These are phyloP conservation scores for Myriosclerotinia scirpicola DNA, from an alignment of 2,329 filamentous ascomycete species.

Conservation along the genomic window DNA sequence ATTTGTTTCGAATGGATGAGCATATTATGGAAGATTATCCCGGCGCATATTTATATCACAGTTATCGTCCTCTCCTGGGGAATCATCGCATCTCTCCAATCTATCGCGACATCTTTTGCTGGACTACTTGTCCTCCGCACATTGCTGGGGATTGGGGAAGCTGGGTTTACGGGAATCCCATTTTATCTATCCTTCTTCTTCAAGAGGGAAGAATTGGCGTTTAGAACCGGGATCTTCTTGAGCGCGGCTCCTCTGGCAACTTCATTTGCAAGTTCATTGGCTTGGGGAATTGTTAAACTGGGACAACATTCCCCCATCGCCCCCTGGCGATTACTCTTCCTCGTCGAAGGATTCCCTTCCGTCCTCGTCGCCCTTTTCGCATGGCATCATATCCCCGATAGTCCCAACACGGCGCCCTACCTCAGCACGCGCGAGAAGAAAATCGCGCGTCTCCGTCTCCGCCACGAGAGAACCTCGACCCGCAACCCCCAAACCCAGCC, in stretches of 20 bases:
- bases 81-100: slow-evolving; percentile 72
- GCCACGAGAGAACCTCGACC: slow-evolving; percentile 35
- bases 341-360: slow-evolving; percentile 82
- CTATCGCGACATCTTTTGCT: slow-evolving; percentile 62
- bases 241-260: slow-evolving; percentile 82
- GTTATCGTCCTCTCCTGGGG: slow-evolving; percentile 77
- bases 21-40: slow-evolving; percentile 59
- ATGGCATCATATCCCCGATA: slow-evolving; percentile 75
- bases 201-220: slow-evolving; percentile 70
- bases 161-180: slow-evolving; percentile 63
- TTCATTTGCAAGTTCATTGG: slow-evolving; percentile 75
- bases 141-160: slow-evolving; percentile 62
- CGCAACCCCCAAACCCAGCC: not conserved
- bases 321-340: slow-evolving; percentile 81
- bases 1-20: slow-evolving; percentile 66
- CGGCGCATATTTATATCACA: slow-evolving; percentile 59
- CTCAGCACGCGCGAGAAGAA: slow-evolving; percentile 63
- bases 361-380: slow-evolving; percentile 72
- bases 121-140: slow-evolving; percentile 56
- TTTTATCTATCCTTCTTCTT: slow-evolving; percentile 67
- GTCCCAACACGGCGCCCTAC: slow-evolving; percentile 64
- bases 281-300: slow-evolving; percentile 73
- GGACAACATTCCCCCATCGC: slow-evolving; percentile 67
- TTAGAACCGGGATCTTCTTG: slow-evolving; percentile 83
- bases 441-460: slow-evolving; percentile 69